Evolutionary conservation across 2,329 filamentous ascomycete species (phyloP), one percentile per base, ranked within the genome.

Genomic region (Capronia epimyces): DNA sequence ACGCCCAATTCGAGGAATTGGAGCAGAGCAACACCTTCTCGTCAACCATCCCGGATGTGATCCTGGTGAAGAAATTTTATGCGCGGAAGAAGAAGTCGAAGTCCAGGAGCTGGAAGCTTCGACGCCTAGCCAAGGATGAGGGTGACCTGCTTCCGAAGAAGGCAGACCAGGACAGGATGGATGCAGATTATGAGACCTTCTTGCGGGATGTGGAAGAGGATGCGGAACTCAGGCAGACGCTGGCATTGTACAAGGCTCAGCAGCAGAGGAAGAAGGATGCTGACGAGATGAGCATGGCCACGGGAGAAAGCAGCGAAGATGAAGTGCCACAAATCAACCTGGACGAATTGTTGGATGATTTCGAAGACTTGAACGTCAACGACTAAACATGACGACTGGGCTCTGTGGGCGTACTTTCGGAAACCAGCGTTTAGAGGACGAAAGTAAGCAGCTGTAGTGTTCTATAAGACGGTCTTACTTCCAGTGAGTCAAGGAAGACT

Each of bases 11-110:
- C 60, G 89, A 95, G 61, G 86, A 84, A 3, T 78, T 96, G 27
- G 89, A 96, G 69, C 71, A 79, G 44, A 89, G 84, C 46, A 82
- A 82, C 67, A 82, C 84, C 44, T 91, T 94, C 70, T 75, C 81
- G 2, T 84, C 83, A 2, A 82, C 78, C 2, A 87, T 98, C 49
- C 93, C 93, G 0, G 93, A 98, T 64, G 93, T 97, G 0, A 73
- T 98, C 5, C 78, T 98, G 2, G 89, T 98, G 68, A 97, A 95
- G 89, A 98, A 98, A 71, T 84, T 88, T 77, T 98, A 94, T 72
- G 82, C 86, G 51, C 82, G 87, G 62, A 86, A 86, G 71, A 84
- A 86, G 75, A 95, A 91, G 80, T 79, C 82, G 67, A 84, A 83
- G 75, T 79, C 77, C 69, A 83, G 94, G 61, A 87, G 87, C 76